Evolutionary conservation across 2,329 filamentous ascomycete genomes (phyloP), one percentile per base, ranked within the genome.

Genomic region (Sporothrix luriei): DNA sequence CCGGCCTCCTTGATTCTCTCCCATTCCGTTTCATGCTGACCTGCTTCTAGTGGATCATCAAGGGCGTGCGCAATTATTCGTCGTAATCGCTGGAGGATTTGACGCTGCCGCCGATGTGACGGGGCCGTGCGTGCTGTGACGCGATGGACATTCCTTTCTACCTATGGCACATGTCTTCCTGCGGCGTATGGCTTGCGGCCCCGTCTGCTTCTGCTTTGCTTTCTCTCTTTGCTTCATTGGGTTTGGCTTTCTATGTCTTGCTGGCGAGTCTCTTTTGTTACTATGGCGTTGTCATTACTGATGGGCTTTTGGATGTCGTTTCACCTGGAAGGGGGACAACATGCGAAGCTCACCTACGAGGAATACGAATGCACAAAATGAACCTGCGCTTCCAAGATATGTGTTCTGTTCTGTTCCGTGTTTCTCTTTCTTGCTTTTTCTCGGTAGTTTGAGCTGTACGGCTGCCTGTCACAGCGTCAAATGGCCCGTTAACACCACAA

Each of bases 11-110:
- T 38, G n/a, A 6, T 46, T 19, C 26, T 33, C 16, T 10, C 26
- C 33, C 24, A 14, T n/a, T 14, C 1, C 16, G 7, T 55, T 14
- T 33, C 21, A 7, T 38, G 16, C 57, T 55, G 7, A 33, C 64
- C 9, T 29, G 24, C 4, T 16, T 26, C 19, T 64, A 85, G 74
- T 96, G 92, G 92, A 85, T 94, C 49, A 76, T 87, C n/a, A 85
- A 84, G 69, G 80, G 79, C 16, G 84, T 85, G 16, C 78, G 85
- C 43, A 84, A 84, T 66, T 84, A 84, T 62, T 70, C 76, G 26
- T 49, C 69, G n/a, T 70, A 26, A 49, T 16, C 46, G 13, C 21
- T 1, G 0, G 4, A 26, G 43, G 46, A 33, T 9, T 4, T 24
- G 59, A 48, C 14, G 43, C 9, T n/a, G 4, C 11, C 3, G 26